These are phyloP conservation scores for Pachysandra terminalis DNA, from an alignment of 164 flowering plant species.

Conservation along the genomic window DNA sequence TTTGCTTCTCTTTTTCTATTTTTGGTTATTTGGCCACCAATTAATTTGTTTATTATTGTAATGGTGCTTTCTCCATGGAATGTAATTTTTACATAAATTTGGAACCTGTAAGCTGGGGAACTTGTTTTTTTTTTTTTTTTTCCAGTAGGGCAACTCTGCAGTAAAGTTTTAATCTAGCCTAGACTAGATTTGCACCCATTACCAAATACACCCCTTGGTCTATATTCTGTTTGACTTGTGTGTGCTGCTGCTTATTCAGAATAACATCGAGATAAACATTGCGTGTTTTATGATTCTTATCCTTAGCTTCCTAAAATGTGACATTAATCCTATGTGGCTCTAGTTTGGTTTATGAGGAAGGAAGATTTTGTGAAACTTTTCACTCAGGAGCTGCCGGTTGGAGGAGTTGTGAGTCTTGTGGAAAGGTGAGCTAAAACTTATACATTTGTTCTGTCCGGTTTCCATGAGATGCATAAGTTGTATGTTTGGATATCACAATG, in stretches of 20 bases:
- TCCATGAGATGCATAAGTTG: slow-evolving; percentile 1
- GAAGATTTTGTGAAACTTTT: slow-evolving; percentile 59
- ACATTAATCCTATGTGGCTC: slow-evolving; percentile 5
- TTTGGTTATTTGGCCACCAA: not conserved
- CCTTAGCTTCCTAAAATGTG: not conserved
- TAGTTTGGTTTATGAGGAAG: slow-evolving; percentile 58
- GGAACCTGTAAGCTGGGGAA: not conserved
- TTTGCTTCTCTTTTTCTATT: too few species aligned
- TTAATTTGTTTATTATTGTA: too few species aligned
- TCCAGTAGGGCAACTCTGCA: not conserved
- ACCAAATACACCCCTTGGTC: not conserved
- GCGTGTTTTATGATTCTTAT: not conserved
- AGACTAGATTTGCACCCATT: not conserved
- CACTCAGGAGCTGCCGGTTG: slow-evolving; percentile 77
- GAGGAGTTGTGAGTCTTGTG: slow-evolving; percentile 86
- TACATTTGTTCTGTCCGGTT: not conserved
- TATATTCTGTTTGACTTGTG: not conserved
- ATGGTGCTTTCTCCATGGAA: not conserved
- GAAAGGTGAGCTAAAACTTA: slow-evolving; percentile 51
- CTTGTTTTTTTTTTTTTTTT: too few species aligned
- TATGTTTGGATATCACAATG: not conserved
- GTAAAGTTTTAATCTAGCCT: too few species aligned
- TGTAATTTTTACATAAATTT: not conserved
- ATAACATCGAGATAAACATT: not conserved
- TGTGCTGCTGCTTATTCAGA: not conserved